Percentiles rank a stretch among this genome's conserved stretches.
These are phyloP conservation scores for Citrullus colocynthis DNA, from an alignment of 306 rosid species.

Conservation along the genomic window DNA sequence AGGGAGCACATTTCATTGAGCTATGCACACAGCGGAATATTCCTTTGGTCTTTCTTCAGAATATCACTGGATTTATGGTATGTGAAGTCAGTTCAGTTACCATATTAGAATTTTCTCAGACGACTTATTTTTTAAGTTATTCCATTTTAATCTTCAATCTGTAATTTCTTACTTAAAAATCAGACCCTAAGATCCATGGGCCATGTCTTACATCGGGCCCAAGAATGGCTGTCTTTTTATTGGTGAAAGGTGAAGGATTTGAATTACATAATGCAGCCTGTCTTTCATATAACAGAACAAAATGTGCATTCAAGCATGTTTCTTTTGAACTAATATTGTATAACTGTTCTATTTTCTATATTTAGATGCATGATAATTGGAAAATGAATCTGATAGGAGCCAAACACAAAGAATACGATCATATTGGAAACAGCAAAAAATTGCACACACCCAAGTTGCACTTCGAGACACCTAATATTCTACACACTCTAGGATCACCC, in stretches of 20 bases:
- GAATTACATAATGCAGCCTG: not conserved
- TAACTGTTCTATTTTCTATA: not conserved
- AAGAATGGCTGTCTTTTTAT: not conserved
- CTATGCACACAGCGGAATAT: slow-evolving; percentile 70
- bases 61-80: slow-evolving; percentile 97
- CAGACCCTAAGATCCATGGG: not conserved
- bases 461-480: not conserved
- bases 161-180: not conserved
- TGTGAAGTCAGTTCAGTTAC: slow-evolving; percentile 7
- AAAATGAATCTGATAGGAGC: not conserved
- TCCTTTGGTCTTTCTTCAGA: slow-evolving; percentile 94
- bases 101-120: not conserved
- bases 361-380: not conserved
- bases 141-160: not conserved
- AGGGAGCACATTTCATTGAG: slow-evolving; percentile 95
- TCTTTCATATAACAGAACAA: not conserved
- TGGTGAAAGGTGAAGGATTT: not conserved
- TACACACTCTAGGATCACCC: not conserved
- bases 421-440: not conserved
- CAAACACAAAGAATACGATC: not conserved
- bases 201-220: not conserved
- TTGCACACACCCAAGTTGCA: not conserved
- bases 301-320: not conserved
- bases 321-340: not conserved
- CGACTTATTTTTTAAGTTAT: not conserved